Conservation (phyloP, 768 basidiomycete species). For the Zangia roseola region DNA sequence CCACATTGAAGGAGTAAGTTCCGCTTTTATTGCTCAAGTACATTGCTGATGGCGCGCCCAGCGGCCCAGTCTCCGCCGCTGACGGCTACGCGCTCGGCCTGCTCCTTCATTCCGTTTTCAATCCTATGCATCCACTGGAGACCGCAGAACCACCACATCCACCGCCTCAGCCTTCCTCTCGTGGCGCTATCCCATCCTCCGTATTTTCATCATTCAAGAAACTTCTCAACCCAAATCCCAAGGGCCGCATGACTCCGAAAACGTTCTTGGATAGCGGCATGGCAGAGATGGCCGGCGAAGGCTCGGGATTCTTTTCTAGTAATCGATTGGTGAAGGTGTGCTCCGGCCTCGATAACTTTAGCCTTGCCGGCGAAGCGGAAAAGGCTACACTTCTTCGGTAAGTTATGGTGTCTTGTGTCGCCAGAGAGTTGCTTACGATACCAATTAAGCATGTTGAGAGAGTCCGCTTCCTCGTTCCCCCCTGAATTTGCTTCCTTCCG, state of each 20-base stretch:
- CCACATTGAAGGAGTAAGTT: conserved; percentile 73
- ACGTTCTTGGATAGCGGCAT: conserved; percentile 80
- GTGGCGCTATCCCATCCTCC: conserved; percentile 70
- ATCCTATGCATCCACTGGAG: conserved; percentile 72
- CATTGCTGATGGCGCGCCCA: conserved; percentile 18
- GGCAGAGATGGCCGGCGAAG: conserved; percentile 55
- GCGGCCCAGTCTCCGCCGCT: conserved; percentile 55
- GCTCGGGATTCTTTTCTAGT: conserved; percentile 73
- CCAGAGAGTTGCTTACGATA: too few species aligned
- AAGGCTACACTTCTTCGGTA: conserved; percentile 72
- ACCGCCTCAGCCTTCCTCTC: conserved; percentile 72
- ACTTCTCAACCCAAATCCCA: conserved; percentile 86
- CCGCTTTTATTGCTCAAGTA: not conserved
- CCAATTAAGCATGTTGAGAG: conserved; percentile 79
- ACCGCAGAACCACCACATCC: conserved; percentile 71
- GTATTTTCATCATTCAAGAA: conserved; percentile 84
- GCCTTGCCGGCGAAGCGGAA: conserved; percentile 76
- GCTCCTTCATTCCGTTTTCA: conserved; percentile 84
- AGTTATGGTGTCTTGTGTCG: too few species aligned
- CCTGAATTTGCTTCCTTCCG: conserved; percentile 80
- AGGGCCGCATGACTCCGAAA: conserved; percentile 72
- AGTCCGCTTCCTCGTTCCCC: conserved; percentile 78
- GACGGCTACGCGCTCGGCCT: conserved; percentile 91
- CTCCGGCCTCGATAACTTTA: conserved; percentile 81
- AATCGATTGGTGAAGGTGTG: conserved; percentile 88